A percentile compares a stretch with the other conserved stretches of the same genome.
These are phyloP conservation scores for Boletus sp. DNA, from an alignment of 768 basidiomycete genomes.

Conservation along the genomic window DNA sequence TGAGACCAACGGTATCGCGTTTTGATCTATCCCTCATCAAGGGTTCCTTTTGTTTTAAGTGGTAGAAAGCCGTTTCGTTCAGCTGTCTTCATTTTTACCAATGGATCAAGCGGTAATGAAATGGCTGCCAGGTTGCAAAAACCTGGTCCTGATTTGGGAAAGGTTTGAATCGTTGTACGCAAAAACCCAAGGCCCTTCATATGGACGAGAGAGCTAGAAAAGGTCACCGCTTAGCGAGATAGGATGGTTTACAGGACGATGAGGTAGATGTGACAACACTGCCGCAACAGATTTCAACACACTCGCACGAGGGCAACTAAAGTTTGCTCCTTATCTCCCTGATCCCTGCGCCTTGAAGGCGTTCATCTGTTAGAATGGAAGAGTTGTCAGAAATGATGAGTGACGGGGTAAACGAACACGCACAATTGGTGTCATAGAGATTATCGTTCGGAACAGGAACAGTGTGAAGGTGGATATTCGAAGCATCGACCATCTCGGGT, in stretches of 20 bases:
- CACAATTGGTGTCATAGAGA: constrained; percentile 83
- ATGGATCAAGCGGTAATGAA: not conserved
- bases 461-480: constrained; percentile 62
- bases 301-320: constrained; percentile 16
- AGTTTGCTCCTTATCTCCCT: constrained; percentile 40
- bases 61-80: not conserved
- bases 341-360: constrained; percentile 42
- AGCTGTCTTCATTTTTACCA: constrained; percentile 6
- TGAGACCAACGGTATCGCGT: constrained; percentile 1
- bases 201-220: not conserved
- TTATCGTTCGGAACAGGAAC: constrained; percentile 68
- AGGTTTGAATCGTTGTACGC: not conserved
- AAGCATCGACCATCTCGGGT: constrained; percentile 88
- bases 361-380: constrained; percentile 38
- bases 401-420: constrained; percentile 31
- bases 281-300: not conserved
- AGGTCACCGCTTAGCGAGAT: not conserved
- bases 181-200: not conserved
- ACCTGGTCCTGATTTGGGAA: not conserved
- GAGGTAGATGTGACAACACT: not conserved
- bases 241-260: not conserved
- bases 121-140: not conserved
- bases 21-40: constrained; percentile 8
- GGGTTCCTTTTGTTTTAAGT: constrained; percentile 19
- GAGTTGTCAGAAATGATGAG: not conserved